Evolutionary conservation across 2,329 filamentous ascomycete species (phyloP), one percentile per base, ranked within the genome.

Genomic region (Penicillium sclerotigenum): DNA sequence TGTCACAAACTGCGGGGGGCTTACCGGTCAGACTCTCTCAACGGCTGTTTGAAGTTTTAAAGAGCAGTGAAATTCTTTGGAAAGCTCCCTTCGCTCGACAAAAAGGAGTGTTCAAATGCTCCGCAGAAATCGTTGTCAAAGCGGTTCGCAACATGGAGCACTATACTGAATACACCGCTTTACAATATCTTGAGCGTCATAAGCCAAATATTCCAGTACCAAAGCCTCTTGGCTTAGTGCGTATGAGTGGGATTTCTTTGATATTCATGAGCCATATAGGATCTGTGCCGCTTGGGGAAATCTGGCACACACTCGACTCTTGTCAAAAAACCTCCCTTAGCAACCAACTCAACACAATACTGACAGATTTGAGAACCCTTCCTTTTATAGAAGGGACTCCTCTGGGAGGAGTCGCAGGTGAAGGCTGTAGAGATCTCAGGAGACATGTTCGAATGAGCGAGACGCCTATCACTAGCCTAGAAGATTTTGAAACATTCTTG

Each of bases 391-490:
- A 55, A 33, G 63, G 56, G 22, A 52, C 48, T 31, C 50, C 54
- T 29, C 52, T 67, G 42, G 65, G 65, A 20, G 66, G 66, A 13
- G 56, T 66, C 22, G 38, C 37, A 16, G 63, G 59, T 47, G 62
- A 68, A 61, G 65, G 65, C 18, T 67, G 61, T 41, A 65, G 62
- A 59, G 66, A 68, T 50, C 34, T 60, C 29, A 55, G 65, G 33
- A 60, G 65, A 52, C 61, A 67, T 58, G 51, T 60, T 26, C 56
- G 60, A 24, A 28, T 36, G 13, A 66, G 65, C 50, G 52, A 52
- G 38, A 46, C 53, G 33, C 61, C 60, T 9, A 65, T 66, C 50
- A 48, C 13, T 2, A 60, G 43, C 37, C 28, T 54, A 22, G 48
- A 52, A 31, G 59, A 62, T 47, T 65, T 67, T 36, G 59, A 64